These are phyloP conservation scores for Moniliophthora roreri DNA, from an alignment of 1,284 basidiomycete species.

Conservation along the genomic window DNA sequence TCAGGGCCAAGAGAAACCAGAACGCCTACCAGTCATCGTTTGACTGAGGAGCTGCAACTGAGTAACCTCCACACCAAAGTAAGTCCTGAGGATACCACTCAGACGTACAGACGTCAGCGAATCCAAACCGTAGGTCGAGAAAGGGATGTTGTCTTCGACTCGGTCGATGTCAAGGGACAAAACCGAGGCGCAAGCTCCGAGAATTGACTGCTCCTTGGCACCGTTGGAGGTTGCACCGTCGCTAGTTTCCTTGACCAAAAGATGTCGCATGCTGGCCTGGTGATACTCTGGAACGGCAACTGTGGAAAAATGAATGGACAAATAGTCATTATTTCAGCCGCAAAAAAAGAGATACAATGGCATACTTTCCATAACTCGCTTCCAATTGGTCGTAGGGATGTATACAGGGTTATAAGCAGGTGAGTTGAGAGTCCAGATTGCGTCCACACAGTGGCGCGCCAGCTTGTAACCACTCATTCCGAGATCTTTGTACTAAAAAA, in stretches of 20 bases:
- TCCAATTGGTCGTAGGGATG: conserved; percentile 1
- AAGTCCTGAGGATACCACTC: conserved; percentile 2
- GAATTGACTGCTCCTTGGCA: neutral
- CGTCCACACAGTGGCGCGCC: conserved; percentile 1
- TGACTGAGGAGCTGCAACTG: conserved; percentile 4
- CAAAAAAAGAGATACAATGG: neutral
- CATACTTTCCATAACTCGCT: conserved; percentile 1
- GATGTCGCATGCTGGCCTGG: neutral
- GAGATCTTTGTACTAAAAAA: neutral
- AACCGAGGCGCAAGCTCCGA: neutral
- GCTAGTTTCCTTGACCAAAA: conserved; percentile 2
- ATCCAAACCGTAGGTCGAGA: conserved; percentile 2
- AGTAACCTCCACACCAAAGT: conserved; percentile 4
- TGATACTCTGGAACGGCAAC: conserved; percentile 1
- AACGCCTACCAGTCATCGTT: conserved; percentile 1
- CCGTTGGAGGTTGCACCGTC: neutral
- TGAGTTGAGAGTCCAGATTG: neutral
- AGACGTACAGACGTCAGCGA: conserved; percentile 6
- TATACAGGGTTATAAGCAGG: neutral
- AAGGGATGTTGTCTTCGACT: conserved; percentile 4
- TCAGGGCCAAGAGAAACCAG: neutral
- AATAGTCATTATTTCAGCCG: no score
- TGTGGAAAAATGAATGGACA: neutral
- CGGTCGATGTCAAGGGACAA: neutral
- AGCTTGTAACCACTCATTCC: neutral